A percentile compares a stretch with the other conserved stretches of the same genome.
Evolutionary conservation across 2,329 filamentous ascomycete species (phyloP).

Genomic region (Ophiostoma pallidulum): DNA sequence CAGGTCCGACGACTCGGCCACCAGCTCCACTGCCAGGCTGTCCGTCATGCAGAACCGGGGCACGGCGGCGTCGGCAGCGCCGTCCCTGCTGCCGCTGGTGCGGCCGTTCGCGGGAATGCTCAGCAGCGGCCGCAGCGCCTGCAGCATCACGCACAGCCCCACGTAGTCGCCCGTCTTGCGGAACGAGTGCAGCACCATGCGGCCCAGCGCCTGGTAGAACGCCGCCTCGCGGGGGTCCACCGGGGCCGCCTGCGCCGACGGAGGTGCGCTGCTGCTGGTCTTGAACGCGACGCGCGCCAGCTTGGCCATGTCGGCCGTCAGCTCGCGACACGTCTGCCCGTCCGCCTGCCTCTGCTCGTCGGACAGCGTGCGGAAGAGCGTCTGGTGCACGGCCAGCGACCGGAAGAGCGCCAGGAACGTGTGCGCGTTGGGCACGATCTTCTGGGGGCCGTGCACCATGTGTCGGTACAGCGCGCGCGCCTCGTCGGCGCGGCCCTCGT

Average conservation of each 20-base stretch:
- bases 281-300: conserved; percentile 15
- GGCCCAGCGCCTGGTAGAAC: conserved; percentile 21
- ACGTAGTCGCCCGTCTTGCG: conserved; percentile 36
- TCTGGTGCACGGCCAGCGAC: conserved; percentile 42
- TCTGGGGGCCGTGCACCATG: conserved; percentile 35
- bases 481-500: conserved; percentile 44
- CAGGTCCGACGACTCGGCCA: conserved; percentile 19
- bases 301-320: conserved; percentile 25
- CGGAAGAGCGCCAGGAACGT: conserved; percentile 63
- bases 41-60: conserved; percentile 21
- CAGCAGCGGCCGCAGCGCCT: conserved; percentile 22
- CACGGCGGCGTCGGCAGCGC: not conserved
- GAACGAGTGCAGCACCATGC: conserved; percentile 29
- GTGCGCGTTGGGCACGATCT: conserved; percentile 51
- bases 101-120: conserved; percentile 1
- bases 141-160: conserved; percentile 36
- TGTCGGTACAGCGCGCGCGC: conserved; percentile 47
- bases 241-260: not conserved
- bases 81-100: not conserved
- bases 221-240: conserved; percentile 19
- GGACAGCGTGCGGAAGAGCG: conserved; percentile 19
- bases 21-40: conserved; percentile 26
- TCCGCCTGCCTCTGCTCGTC: conserved; percentile 16
- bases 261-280: not conserved
- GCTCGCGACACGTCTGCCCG: conserved; percentile 14